phyloP scores from a whole-genome alignment of 129 eudicot species.

The Gnaphalium uliginosum region DNA sequence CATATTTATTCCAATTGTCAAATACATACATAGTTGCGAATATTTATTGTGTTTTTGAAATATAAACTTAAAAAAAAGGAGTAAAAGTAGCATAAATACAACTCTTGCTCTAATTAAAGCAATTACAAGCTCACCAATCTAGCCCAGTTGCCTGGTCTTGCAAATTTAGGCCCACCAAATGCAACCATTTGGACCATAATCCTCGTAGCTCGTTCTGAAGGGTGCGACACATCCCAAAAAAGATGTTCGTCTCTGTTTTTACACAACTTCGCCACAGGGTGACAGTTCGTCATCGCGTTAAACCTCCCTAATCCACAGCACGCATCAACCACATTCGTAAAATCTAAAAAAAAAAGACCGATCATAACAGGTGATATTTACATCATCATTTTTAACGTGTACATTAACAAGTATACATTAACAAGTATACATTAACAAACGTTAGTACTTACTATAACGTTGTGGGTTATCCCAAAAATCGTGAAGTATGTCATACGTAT shows the following conservation, averaged over 20 bases:
- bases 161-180: constrained; percentile 20
- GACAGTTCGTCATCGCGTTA: constrained; percentile 33
- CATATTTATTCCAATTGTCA: background rate
- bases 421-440: too few relatives aligned
- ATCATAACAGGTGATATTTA: background rate
- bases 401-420: too few relatives aligned
- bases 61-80: background rate
- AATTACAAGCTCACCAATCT: constrained; percentile 26
- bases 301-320: constrained; percentile 41
- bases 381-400: background rate
- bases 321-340: constrained; percentile 21
- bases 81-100: background rate
- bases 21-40: background rate
- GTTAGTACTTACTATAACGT: constrained; percentile 25
- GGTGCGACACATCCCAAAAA: constrained; percentile 38
- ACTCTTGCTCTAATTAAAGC: background rate
- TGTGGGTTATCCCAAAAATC: constrained; percentile 14
- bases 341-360: constrained; percentile 7
- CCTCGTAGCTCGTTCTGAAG: constrained; percentile 7
- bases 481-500: constrained; percentile 10
- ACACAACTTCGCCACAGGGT: constrained; percentile 25
- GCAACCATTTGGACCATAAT: constrained; percentile 13
- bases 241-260: constrained; percentile 25
- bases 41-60: background rate
- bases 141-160: constrained; percentile 34